These are phyloP conservation scores for Pterulicium gracile DNA, from an alignment of 1,284 basidiomycete species.

Conservation along the genomic window DNA sequence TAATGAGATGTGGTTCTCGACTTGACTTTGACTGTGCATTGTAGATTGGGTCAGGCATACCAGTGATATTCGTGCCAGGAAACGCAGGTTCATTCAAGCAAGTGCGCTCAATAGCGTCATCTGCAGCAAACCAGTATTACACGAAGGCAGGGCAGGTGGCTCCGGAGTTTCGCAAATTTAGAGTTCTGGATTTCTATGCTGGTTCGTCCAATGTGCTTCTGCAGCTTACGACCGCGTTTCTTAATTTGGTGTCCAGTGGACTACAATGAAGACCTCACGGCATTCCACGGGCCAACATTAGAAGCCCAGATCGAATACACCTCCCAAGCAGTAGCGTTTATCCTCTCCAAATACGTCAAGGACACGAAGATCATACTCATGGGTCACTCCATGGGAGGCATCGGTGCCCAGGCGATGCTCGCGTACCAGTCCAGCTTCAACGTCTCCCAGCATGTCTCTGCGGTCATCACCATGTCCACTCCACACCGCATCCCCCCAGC, in stretches of 20 bases:
- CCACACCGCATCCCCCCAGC: conserved; percentile 87
- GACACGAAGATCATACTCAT: conserved; percentile 64
- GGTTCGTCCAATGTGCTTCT: conserved; percentile 33
- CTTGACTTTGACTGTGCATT: conserved; percentile 10
- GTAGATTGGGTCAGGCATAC: conserved; percentile 44
- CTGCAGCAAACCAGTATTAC: conserved; percentile 75
- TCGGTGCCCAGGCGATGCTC: conserved; percentile 74
- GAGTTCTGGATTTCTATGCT: conserved; percentile 76
- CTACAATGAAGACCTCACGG: conserved; percentile 96
- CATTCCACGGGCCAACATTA: conserved; percentile 87
- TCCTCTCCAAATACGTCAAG: conserved; percentile 66
- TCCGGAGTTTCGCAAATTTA: conserved; percentile 34
- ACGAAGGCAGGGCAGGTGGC: conserved; percentile 40
- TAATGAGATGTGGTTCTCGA: conserved; percentile 4
- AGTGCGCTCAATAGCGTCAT: conserved; percentile 90
- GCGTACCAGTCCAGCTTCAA: conserved; percentile 18
- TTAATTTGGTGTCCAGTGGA: conserved; percentile 47
- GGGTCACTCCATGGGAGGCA: conserved; percentile 98
- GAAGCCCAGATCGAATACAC: conserved; percentile 78
- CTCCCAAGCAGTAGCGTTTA: conserved; percentile 61
- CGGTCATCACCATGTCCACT: conserved; percentile 90
- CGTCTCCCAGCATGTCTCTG: conserved; percentile 46
- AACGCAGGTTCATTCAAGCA: conserved; percentile 95
- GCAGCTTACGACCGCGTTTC: neutral
- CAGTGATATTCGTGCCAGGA: conserved; percentile 94